Evolutionary conservation across 768 basidiomycete species (phyloP).

Genomic region (Rhizopogon salebrosus): DNA sequence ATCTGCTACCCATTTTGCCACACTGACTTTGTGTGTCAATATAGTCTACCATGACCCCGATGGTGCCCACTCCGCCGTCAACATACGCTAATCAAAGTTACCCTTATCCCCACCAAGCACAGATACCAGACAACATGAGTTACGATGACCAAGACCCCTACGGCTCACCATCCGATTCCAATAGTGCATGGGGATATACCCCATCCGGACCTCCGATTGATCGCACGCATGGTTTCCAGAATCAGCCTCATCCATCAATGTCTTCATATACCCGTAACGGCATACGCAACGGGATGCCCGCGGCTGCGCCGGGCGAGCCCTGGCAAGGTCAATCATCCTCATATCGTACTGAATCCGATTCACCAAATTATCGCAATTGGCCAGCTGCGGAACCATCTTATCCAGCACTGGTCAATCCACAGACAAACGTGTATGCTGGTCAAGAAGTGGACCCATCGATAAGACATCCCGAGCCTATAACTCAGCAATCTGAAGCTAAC

Average conservation of each 20-base stretch:
- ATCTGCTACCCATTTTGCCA: not conserved
- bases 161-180: slow-evolving; percentile 35
- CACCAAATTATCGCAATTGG: slow-evolving; percentile 48
- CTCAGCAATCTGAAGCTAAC: slow-evolving; percentile 32
- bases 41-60: slow-evolving; percentile 31
- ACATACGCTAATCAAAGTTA: slow-evolving; percentile 39
- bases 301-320: slow-evolving; percentile 10
- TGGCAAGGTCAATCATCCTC: slow-evolving; percentile 17
- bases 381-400: slow-evolving; percentile 34
- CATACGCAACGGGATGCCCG: slow-evolving; percentile 16
- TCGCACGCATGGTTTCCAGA: slow-evolving; percentile 38
- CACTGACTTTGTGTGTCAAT: slow-evolving; percentile 2
- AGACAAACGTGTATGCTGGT: slow-evolving; percentile 18
- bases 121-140: slow-evolving; percentile 34
- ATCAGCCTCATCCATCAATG: slow-evolving; percentile 44
- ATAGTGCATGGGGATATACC: slow-evolving; percentile 54
- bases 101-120: slow-evolving; percentile 36
- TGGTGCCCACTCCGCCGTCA: slow-evolving; percentile 31
- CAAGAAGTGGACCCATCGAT: slow-evolving; percentile 38
- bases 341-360: slow-evolving; percentile 25
- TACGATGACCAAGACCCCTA: slow-evolving; percentile 41
- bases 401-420: slow-evolving; percentile 24
- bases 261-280: slow-evolving; percentile 43
- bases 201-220: slow-evolving; percentile 24
- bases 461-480: slow-evolving; percentile 24